Percentiles rank a stretch among this genome's conserved stretches.
Conservation (phyloP, 2,329 filamentous ascomycete genomes). For the Penicillium corylophilum region DNA sequence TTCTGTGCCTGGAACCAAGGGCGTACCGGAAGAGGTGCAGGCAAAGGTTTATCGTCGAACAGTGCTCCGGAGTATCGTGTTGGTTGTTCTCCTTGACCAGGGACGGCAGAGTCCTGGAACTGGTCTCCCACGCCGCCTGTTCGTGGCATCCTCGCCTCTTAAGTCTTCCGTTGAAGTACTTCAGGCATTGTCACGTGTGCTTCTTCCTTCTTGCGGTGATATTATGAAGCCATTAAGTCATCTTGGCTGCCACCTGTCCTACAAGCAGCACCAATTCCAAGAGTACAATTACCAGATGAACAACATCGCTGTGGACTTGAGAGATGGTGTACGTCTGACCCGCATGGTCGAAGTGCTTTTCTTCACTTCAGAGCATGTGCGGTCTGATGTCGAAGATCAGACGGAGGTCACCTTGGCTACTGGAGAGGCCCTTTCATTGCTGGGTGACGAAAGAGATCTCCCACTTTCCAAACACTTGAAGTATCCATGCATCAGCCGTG, state of each 20-base stretch:
- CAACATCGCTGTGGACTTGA: slow-evolving; percentile 62
- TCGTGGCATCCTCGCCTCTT: slow-evolving; percentile 51
- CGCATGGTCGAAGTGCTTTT: slow-evolving; percentile 60
- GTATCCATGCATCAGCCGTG: slow-evolving; percentile 55
- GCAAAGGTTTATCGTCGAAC: slow-evolving; percentile 56
- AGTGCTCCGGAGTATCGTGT: slow-evolving; percentile 58
- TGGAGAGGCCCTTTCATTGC: slow-evolving; percentile 42
- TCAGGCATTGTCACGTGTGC: slow-evolving; percentile 51
- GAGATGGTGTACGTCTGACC: slow-evolving; percentile 61
- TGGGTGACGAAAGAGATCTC: slow-evolving; percentile 40
- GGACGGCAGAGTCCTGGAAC: slow-evolving; percentile 43
- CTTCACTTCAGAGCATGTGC: slow-evolving; percentile 39
- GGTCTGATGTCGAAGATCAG: slow-evolving; percentile 35
- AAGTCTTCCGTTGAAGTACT: slow-evolving; percentile 59
- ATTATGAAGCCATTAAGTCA: slow-evolving; percentile 56
- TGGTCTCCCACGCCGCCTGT: slow-evolving; percentile 46
- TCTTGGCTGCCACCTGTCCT: slow-evolving; percentile 55
- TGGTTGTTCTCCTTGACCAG: slow-evolving; percentile 60
- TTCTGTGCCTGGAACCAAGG: slow-evolving; percentile 15
- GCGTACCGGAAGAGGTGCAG: slow-evolving; percentile 43
- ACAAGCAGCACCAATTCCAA: slow-evolving; percentile 57
- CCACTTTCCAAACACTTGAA: slow-evolving; percentile 59
- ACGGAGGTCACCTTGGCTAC: slow-evolving; percentile 49
- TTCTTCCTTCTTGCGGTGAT: slow-evolving; percentile 61
- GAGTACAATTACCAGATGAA: slow-evolving; percentile 59